A percentile compares a stretch with the other conserved stretches of the same genome.
Conservation (phyloP, 768 basidiomycete species). For the Suillus spraguei region DNA sequence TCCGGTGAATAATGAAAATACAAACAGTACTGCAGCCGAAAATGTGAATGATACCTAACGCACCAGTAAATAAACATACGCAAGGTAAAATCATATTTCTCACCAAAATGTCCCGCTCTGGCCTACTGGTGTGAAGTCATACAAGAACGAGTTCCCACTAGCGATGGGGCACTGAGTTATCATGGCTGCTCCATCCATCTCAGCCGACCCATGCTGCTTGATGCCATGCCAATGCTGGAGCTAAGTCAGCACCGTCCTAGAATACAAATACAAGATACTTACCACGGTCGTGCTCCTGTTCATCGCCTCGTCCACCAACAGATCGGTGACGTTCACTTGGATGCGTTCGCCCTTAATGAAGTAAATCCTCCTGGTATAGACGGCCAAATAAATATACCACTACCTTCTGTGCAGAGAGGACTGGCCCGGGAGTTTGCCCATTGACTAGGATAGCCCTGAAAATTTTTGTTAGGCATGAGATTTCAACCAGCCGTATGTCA, state of each 20-base stretch:
- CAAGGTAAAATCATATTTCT: background rate
- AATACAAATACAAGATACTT: constrained; percentile 9
- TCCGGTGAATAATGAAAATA: background rate
- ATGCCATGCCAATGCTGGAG: constrained; percentile 43
- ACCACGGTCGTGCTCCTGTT: constrained; percentile 40
- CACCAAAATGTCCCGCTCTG: constrained; percentile 46
- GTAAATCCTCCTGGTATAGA: background rate
- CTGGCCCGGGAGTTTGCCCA: constrained; percentile 39
- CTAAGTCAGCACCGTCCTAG: background rate
- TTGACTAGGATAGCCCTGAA: constrained; percentile 38
- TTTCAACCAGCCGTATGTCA: background rate
- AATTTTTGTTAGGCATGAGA: background rate
- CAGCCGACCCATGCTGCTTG: constrained; percentile 39
- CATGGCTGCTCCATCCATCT: constrained; percentile 45
- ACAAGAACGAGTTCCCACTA: constrained; percentile 36
- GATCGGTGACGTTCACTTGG: constrained; percentile 36
- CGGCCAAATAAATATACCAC: background rate
- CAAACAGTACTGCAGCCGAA: constrained; percentile 45
- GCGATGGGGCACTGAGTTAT: constrained; percentile 45
- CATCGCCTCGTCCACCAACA: constrained; percentile 41
- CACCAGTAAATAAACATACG: background rate
- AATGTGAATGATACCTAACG: constrained; percentile 35
- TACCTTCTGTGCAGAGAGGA: constrained; percentile 39
- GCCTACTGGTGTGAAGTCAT: constrained; percentile 31
- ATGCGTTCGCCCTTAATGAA: constrained; percentile 36